Percentiles rank a stretch among this genome's conserved stretches.
Conservation (phyloP, 768 basidiomycete genomes). For the Suillus sp. region DNA sequence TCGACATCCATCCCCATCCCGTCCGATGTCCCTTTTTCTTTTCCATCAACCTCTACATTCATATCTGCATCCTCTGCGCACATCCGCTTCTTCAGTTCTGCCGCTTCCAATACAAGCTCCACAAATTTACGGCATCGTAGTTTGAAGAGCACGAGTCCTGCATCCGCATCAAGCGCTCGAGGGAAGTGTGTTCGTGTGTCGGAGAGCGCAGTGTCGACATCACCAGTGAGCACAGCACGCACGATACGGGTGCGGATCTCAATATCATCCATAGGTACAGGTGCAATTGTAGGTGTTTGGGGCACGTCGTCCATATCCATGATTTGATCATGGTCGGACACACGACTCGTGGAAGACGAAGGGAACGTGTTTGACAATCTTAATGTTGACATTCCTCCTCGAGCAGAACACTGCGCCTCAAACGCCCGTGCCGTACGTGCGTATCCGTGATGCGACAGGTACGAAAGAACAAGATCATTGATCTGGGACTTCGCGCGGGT, state of each 20-base stretch:
- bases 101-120: constrained; percentile 73
- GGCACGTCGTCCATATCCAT: constrained; percentile 49
- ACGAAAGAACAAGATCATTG: constrained; percentile 74
- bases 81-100: constrained; percentile 67
- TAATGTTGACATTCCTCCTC: constrained; percentile 21
- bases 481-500: constrained; percentile 60
- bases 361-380: constrained; percentile 4
- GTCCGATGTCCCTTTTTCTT: constrained; percentile 41
- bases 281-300: constrained; percentile 15
- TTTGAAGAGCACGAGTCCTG: constrained; percentile 76
- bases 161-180: constrained; percentile 63
- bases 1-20: constrained; percentile 63
- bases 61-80: constrained; percentile 41
- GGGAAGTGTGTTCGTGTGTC: constrained; percentile 61
- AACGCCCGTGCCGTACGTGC: constrained; percentile 70
- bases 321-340: constrained; percentile 39
- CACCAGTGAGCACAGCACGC: constrained; percentile 64
- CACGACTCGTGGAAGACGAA: constrained; percentile 16
- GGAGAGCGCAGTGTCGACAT: constrained; percentile 68
- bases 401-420: constrained; percentile 46
- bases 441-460: constrained; percentile 86
- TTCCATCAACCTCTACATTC: constrained; percentile 35
- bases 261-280: constrained; percentile 52
- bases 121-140: constrained; percentile 84
- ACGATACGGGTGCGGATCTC: constrained; percentile 72